These are phyloP conservation scores for Dendrostoma leiphaemia DNA, from an alignment of 2,329 filamentous ascomycete species.

Conservation along the genomic window DNA sequence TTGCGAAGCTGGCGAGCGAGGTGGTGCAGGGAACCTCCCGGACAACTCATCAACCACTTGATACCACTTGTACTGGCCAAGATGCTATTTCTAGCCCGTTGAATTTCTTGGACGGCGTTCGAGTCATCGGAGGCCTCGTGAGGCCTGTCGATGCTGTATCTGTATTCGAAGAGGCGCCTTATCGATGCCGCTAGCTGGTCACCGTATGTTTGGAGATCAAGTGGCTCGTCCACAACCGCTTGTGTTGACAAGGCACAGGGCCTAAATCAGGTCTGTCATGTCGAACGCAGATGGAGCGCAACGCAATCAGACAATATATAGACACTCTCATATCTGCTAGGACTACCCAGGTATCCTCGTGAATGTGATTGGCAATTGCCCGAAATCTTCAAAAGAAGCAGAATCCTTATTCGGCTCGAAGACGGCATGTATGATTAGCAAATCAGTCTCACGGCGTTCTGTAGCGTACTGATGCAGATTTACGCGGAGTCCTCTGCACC, in stretches of 20 bases:
- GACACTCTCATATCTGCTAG: too few relatives aligned
- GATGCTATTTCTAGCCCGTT: background rate
- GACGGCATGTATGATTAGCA: too few relatives aligned
- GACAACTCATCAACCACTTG: background rate
- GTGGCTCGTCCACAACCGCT: background rate
- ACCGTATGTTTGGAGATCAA: background rate
- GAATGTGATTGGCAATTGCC: too few relatives aligned
- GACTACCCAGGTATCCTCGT: too few relatives aligned
- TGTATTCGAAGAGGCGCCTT: background rate
- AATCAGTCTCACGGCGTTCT: too few relatives aligned
- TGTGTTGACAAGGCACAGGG: background rate
- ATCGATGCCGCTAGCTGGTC: background rate
- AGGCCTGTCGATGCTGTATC: background rate
- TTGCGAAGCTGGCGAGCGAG: conserved; percentile 1
- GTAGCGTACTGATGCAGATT: too few relatives aligned
- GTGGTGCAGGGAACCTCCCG: background rate
- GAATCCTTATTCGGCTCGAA: too few relatives aligned
- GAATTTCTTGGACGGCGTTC: background rate
- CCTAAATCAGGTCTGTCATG: too few relatives aligned
- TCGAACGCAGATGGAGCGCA: too few relatives aligned
- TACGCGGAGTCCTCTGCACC: too few relatives aligned
- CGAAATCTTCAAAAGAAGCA: too few relatives aligned
- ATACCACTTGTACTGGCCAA: background rate
- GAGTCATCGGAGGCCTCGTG: background rate
- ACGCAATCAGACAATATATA: too few relatives aligned